phyloP scores from a whole-genome alignment of 805 yeast genomes.

The Pichia sporocuriosa region DNA sequence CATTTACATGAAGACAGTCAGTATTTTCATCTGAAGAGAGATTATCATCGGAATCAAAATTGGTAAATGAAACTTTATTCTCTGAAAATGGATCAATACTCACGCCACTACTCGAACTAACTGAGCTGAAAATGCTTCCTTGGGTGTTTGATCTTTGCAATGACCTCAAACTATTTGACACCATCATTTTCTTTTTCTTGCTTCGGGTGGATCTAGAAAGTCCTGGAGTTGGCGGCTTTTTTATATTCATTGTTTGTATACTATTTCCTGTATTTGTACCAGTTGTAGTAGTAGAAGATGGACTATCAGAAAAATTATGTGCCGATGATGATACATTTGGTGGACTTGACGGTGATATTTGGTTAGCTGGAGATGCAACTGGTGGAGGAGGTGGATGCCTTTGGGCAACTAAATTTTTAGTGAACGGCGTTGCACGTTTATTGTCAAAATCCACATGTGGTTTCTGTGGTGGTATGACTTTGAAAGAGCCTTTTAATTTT shows the following conservation, averaged over 20 bases:
- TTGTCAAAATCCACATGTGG: slow-evolving; percentile 78
- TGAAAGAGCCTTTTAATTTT: slow-evolving; percentile 39
- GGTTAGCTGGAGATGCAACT: slow-evolving; percentile 13
- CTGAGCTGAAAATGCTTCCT: slow-evolving; percentile 9
- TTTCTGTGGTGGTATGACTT: slow-evolving; percentile 59
- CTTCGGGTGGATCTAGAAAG: background rate
- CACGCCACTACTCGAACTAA: slow-evolving; percentile 10
- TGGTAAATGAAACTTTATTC: slow-evolving; percentile 62
- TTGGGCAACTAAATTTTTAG: slow-evolving; percentile 40
- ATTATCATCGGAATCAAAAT: slow-evolving; percentile 4
- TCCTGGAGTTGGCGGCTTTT: slow-evolving; percentile 7
- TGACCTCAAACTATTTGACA: slow-evolving; percentile 6
- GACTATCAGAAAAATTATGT: background rate
- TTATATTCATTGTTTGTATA: background rate
- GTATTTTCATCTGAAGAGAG: slow-evolving; percentile 1
- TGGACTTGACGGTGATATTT: background rate
- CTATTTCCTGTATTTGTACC: background rate
- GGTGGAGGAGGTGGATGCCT: slow-evolving; percentile 30
- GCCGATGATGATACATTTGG: background rate
- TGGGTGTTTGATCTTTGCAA: slow-evolving; percentile 14
- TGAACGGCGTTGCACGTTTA: slow-evolving; percentile 67
- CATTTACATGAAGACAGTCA: background rate
- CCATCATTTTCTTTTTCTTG: slow-evolving; percentile 1
- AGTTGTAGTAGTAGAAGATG: background rate
- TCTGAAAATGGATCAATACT: slow-evolving; percentile 54